Evolutionary conservation across 225 moss, liverwort and hornwort species (phyloP), one percentile per base, ranked within the genome.

Genomic region (Anthoceros angustus): DNA sequence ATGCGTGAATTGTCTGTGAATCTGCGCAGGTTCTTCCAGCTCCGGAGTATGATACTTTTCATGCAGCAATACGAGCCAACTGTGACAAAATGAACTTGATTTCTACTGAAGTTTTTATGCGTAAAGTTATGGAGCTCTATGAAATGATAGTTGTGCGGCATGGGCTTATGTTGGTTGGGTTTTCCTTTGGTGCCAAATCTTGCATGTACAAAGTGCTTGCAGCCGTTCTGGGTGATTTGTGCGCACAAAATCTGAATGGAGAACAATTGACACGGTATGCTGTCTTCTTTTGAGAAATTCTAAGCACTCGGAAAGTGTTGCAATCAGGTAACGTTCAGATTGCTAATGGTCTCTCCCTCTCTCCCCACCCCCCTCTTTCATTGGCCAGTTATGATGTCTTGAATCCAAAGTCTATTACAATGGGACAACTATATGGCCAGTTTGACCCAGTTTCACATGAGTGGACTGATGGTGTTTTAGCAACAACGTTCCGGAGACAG

Each of bases 391-490:
- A 86, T 68, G 87, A 77, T 20, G 87, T 91, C 43, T 82, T 91
- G 75, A 91, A 91, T 67, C 91, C 91, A 15, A 91, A 91, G 60
- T 83, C 87, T 42, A 77, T 91, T 6, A 87, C 91, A 6, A 87
- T 91, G 91, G 91, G 91, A 4, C 87, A 91, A 74, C 76, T 91
- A 2, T 91, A 91, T 68, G 91, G 91, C 7, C 74, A 87, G 72
- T 24, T 70, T 7, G 86, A 91, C 69, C 70, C 79, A 61, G 65
- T 81, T 39, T 87, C 91, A 16, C 69, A 75, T 11, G 87, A 91
- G 75, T 91, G 91, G 91, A 65, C 32, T 39, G 91, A 91, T 73
- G 91, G 91, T 45, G 84, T 87, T 9, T 62, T 91, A 32, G 87
- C 91, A 9, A 84, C 84, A 26, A 67, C 76, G 69, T 91, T 91